Evolutionary conservation across 345 rosid species (phyloP).

Genomic region (Hibiscus tridactylites): DNA sequence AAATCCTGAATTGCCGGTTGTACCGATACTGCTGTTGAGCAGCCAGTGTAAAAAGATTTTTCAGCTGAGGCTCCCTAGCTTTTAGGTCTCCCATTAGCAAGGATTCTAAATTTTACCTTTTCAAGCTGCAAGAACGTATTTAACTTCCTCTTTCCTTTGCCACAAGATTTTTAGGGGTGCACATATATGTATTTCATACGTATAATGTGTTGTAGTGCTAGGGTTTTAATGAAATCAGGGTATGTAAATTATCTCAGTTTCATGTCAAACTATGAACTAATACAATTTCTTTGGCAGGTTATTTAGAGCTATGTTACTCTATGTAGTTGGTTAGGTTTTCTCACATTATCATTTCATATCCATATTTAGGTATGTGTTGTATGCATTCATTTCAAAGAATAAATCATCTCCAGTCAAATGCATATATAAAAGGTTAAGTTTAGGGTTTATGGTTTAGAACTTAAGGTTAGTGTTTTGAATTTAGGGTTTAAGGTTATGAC

Average conservation of each 20-base stretch:
- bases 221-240: constrained; percentile 8
- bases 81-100: constrained; percentile 14
- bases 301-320: not conserved
- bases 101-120: constrained; percentile 9
- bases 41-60: constrained; percentile 26
- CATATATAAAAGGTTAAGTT: too few species aligned
- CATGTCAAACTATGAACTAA: not conserved
- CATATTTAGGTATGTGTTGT: not conserved
- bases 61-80: constrained; percentile 10
- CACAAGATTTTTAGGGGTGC: constrained; percentile 32
- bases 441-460: too few species aligned
- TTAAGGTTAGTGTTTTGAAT: too few species aligned
- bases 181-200: not conserved
- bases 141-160: constrained; percentile 15
- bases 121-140: constrained; percentile 11
- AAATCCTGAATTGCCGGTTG: constrained; percentile 19
- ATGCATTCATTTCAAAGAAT: not conserved
- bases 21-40: constrained; percentile 23
- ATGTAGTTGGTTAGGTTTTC: not conserved
- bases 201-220: not conserved
- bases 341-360: too few species aligned
- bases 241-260: constrained; percentile 23
- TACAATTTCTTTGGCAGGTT: not conserved
- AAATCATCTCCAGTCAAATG: too few species aligned
- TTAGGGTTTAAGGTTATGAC: too few species aligned